Conservation (phyloP, 768 basidiomycete species). For the Kwoniella europaea region DNA sequence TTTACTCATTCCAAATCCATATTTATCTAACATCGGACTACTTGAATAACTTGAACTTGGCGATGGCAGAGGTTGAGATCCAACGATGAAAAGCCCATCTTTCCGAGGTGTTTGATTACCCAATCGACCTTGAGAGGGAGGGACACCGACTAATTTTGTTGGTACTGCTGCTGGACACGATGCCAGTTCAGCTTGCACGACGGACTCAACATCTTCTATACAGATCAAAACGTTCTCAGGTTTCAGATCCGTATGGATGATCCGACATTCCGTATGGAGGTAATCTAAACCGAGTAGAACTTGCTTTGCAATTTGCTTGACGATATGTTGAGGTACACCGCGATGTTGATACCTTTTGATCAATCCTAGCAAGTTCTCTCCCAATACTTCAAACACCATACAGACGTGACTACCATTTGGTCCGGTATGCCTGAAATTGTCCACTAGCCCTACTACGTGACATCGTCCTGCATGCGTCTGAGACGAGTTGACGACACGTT, state of each 20-base stretch:
- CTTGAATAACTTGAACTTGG: slow-evolving; percentile 73
- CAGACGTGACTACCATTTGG: slow-evolving; percentile 97
- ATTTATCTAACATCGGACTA: slow-evolving; percentile 80
- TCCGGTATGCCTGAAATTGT: slow-evolving; percentile 95
- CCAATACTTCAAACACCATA: slow-evolving; percentile 99
- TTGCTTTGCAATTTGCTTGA: slow-evolving; percentile 96
- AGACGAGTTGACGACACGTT: slow-evolving; percentile 86
- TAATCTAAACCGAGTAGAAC: slow-evolving; percentile 94
- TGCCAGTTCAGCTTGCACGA: slow-evolving; percentile 82
- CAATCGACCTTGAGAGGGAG: slow-evolving; percentile 82
- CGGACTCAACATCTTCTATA: slow-evolving; percentile 94
- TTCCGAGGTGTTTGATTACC: slow-evolving; percentile 92
- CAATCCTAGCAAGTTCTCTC: slow-evolving; percentile 89
- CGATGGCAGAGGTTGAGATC: slow-evolving; percentile 84
- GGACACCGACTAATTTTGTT: slow-evolving; percentile 87
- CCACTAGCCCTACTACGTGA: slow-evolving; percentile 96
- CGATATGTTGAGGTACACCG: slow-evolving; percentile 89
- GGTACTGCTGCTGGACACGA: slow-evolving; percentile 65
- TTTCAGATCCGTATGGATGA: slow-evolving; percentile 97
- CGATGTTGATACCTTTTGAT: slow-evolving; percentile 99
- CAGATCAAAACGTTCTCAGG: slow-evolving; percentile 97
- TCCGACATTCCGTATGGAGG: slow-evolving; percentile 95
- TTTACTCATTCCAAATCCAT: slow-evolving; percentile 89
- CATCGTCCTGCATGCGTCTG: slow-evolving; percentile 82
- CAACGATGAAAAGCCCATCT: slow-evolving; percentile 84